phyloP scores from a whole-genome alignment of 73 alveolate genomes.

The Tetrahymena borealis region DNA sequence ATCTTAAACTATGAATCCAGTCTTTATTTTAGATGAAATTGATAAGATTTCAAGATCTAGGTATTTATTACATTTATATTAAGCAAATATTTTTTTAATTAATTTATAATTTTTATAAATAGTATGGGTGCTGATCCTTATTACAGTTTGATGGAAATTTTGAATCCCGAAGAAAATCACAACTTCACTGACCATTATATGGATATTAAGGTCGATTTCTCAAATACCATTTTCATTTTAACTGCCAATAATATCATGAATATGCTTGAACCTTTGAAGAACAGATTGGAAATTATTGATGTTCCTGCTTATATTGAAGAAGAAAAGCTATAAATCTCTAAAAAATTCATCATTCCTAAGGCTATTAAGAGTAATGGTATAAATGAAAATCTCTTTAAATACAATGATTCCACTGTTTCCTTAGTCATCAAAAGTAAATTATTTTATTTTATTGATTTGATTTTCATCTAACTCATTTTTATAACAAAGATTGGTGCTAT shows the following conservation, averaged over 20 bases:
- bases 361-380: constrained; percentile 17
- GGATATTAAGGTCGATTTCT: constrained; percentile 69
- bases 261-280: constrained; percentile 73
- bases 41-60: constrained; percentile 57
- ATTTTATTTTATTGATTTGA: background rate
- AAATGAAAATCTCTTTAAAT: constrained; percentile 4
- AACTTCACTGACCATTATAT: constrained; percentile 64
- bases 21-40: constrained; percentile 70
- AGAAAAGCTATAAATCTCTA: constrained; percentile 60
- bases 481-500: constrained; percentile 49
- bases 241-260: constrained; percentile 65
- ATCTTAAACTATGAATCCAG: constrained; percentile 66
- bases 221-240: constrained; percentile 62
- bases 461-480: background rate
- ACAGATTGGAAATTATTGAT: constrained; percentile 69
- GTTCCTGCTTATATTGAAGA: constrained; percentile 71
- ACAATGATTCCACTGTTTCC: background rate
- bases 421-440: constrained; percentile 4
- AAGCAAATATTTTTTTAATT: constrained; percentile 23
- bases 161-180: constrained; percentile 68
- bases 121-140: constrained; percentile 44
- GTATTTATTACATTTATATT: constrained; percentile 10
- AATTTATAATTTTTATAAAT: too few relatives aligned
- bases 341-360: constrained; percentile 52
- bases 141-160: constrained; percentile 57